Base-by-base conservation (phyloP, 2,329 filamentous ascomycete genomes). In the Fusarium sp. region DNA sequence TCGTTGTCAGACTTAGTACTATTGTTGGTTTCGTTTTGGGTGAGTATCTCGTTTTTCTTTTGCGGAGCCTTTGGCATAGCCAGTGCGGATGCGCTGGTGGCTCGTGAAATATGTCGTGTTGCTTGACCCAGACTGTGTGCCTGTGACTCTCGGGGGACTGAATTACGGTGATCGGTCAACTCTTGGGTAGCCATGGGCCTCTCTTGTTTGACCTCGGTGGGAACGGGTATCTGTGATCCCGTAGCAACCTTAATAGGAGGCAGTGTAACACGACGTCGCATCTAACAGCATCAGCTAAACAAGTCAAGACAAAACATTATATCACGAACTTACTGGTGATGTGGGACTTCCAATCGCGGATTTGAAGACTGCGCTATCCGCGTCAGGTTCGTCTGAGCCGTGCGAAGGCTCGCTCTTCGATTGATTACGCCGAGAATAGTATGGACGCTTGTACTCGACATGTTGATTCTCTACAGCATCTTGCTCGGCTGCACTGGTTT, bases 341-440 rank as follows among this genome's bases (percentile, higher is more conserved):
- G 21, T 53, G 30, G 68, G 58, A 49, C 70, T 57, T 42, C 66
- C 64, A 16, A 28, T 28, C 10, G 51, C 53, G 9, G 44, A 26
- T 19, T 28, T 39, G 14, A 62, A 44, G 23, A 21, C 48, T 13
- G 26, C n/a, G n/a, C 51, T 34, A 12, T 69, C 66, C 19, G 48
- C 34, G 11, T 61, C 65, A 26, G 50, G 42, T 19, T 37, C 62
- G n/a, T 77, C 76, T 9, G 71, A 59, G 10, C 69, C 68, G 43
- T 75, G 74, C 3, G 71, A 75, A 31, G 83, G 82, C 70, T 85
- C 83, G 65, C 84, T 85, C 71, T 81, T 84, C 48, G 83, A 84
- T 62, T 85, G 81, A 23, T 81, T 76, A 39, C 83, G 79, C n/a
- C 82, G 79, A 48, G 80, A 83, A 62, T 84, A 84, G 28, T 75